A percentile compares a stretch with the other conserved stretches of the same genome.
Evolutionary conservation across 2,329 filamentous ascomycete species (phyloP).

Genomic region (Cladosporium sp.): DNA sequence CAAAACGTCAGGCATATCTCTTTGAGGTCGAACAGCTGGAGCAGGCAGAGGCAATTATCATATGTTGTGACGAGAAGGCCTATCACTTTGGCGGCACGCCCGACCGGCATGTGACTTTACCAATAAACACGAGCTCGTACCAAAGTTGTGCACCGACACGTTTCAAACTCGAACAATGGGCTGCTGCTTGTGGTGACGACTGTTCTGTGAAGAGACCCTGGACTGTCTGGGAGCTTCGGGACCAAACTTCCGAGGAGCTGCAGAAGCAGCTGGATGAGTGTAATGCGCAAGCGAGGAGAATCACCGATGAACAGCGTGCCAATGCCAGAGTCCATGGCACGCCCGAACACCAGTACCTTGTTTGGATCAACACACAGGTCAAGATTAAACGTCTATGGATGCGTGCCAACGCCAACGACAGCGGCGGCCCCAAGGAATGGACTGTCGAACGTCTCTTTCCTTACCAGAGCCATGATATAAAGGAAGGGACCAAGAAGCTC

Average conservation of each 20-base stretch:
- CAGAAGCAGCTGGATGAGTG: neutral
- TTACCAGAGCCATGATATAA: neutral
- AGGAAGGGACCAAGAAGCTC: neutral
- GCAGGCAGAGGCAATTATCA: neutral
- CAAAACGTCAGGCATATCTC: neutral
- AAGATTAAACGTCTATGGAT: neutral
- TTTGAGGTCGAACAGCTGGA: neutral
- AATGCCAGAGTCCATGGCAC: neutral
- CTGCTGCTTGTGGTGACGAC: neutral
- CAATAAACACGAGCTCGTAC: neutral
- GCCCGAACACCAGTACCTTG: neutral
- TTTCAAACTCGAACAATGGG: neutral
- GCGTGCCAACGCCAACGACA: neutral
- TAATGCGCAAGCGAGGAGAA: neutral
- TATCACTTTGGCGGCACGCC: neutral
- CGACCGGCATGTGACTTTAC: neutral
- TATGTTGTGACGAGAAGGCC: neutral
- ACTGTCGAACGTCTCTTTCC: neutral
- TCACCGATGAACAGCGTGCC: neutral
- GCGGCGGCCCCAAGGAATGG: constrained; percentile 32
- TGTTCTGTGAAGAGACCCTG: neutral
- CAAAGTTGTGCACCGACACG: neutral
- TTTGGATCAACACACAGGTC: neutral
- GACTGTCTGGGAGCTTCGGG: neutral
- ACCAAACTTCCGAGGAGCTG: neutral